A percentile compares a stretch with the other conserved stretches of the same genome.
Conservation (phyloP, 2,329 filamentous ascomycete species). For the Phialemoniopsis sp. region DNA sequence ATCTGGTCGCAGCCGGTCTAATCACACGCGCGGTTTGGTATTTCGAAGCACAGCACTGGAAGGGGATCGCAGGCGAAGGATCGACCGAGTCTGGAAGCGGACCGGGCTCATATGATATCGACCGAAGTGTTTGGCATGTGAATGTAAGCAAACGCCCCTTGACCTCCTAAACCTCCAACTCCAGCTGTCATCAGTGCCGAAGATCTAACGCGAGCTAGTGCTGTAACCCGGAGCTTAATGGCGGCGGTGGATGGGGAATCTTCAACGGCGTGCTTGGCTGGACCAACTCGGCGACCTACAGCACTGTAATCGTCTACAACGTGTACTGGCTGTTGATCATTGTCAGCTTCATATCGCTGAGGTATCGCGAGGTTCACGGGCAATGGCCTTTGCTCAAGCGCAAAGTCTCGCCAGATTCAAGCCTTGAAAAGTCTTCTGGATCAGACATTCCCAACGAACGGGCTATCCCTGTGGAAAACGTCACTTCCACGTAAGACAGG, state of each 20-base stretch:
- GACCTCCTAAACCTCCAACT: too few relatives aligned
- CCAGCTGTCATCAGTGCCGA: too few relatives aligned
- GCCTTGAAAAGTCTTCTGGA: too few relatives aligned
- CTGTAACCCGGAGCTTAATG: constrained; percentile 69
- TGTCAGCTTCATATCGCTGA: too few relatives aligned
- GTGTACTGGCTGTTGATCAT: constrained; percentile 80
- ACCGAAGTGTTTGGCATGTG: constrained; percentile 64
- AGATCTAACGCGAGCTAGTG: too few relatives aligned
- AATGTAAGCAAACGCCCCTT: constrained; percentile 39
- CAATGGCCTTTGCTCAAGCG: too few relatives aligned
- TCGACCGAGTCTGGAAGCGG: constrained; percentile 58
- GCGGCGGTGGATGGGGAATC: constrained; percentile 78
- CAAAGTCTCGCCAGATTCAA: too few relatives aligned
- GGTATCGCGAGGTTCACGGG: constrained; percentile 60
- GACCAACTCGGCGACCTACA: constrained; percentile 85
- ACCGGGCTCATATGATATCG: constrained; percentile 64
- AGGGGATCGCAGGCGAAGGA: constrained; percentile 45
- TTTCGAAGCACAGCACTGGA: constrained; percentile 68
- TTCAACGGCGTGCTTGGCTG: constrained; percentile 85
- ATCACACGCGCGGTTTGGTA: constrained; percentile 76
- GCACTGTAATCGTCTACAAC: constrained; percentile 83
- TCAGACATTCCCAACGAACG: too few relatives aligned
- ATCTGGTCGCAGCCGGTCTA: constrained; percentile 78
- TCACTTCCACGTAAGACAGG: too few relatives aligned
- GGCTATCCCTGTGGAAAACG: too few relatives aligned